Percentiles rank a stretch among this genome's conserved stretches.
These are phyloP conservation scores for Nepenthes gracilis DNA, from an alignment of 148 eudicot species.

Conservation along the genomic window DNA sequence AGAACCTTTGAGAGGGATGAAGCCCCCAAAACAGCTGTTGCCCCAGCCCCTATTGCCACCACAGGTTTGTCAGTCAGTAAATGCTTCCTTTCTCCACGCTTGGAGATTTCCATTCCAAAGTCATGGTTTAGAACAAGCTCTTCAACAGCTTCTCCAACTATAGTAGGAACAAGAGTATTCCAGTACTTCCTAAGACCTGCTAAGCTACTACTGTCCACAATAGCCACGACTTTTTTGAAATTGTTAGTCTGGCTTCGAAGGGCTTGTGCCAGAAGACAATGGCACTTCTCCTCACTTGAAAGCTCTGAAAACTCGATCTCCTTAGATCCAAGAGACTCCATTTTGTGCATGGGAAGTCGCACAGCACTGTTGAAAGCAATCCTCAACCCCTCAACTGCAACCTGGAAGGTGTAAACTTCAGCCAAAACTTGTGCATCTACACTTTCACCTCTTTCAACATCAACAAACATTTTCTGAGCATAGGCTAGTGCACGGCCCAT, in stretches of 20 bases:
- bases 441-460: constrained; percentile 37
- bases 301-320: constrained; percentile 33
- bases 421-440: constrained; percentile 31
- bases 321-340: constrained; percentile 3
- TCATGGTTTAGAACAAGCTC: constrained; percentile 25
- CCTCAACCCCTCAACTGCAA: constrained; percentile 68
- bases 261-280: constrained; percentile 54
- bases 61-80: constrained; percentile 48
- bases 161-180: constrained; percentile 36
- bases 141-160: constrained; percentile 31
- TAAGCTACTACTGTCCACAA: constrained; percentile 49
- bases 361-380: constrained; percentile 48
- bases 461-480: constrained; percentile 48
- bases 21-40: constrained; percentile 76
- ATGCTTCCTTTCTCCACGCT: constrained; percentile 22
- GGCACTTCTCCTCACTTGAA: constrained; percentile 42
- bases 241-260: constrained; percentile 47
- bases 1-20: constrained; percentile 71
- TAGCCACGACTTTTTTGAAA: constrained; percentile 43
- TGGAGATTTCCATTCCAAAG: constrained; percentile 19
- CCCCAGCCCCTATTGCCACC: constrained; percentile 93
- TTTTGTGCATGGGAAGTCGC: constrained; percentile 26
- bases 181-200: constrained; percentile 56
- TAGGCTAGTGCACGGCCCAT: constrained; percentile 50
- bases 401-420: constrained; percentile 45